Percentiles rank a stretch among this genome's conserved stretches.
Conservation (phyloP, 2,329 filamentous ascomycete genomes). For the Clonostachys rhizophaga region DNA sequence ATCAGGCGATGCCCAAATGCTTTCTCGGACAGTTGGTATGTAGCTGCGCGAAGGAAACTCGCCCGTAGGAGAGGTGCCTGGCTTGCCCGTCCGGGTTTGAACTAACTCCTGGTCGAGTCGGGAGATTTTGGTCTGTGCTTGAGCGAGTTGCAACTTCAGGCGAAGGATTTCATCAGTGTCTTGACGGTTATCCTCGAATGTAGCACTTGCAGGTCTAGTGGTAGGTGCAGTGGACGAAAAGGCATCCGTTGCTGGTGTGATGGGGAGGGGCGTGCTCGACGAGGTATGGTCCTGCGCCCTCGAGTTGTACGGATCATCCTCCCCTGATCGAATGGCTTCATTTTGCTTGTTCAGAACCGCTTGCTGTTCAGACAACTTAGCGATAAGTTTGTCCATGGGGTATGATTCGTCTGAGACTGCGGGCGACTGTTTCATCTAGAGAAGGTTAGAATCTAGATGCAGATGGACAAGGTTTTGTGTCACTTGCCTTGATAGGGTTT, state of each 20-base stretch:
- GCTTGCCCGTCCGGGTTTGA: conserved; percentile 55
- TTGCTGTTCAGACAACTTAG: conserved; percentile 71
- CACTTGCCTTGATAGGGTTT: conserved; percentile 44
- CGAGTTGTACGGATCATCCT: conserved; percentile 27
- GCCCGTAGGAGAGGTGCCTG: conserved; percentile 30
- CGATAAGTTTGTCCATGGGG: conserved; percentile 68
- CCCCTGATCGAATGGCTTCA: conserved; percentile 39
- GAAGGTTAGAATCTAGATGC: background rate
- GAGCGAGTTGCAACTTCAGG: conserved; percentile 66
- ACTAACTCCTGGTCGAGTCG: conserved; percentile 69
- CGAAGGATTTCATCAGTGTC: conserved; percentile 57
- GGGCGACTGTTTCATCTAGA: conserved; percentile 38
- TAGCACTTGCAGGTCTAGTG: conserved; percentile 47
- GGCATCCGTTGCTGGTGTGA: conserved; percentile 56
- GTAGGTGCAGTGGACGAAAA: conserved; percentile 41
- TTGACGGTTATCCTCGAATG: conserved; percentile 28
- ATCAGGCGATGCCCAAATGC: conserved; percentile 47
- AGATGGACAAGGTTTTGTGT: conserved; percentile 5
- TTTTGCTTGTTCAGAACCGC: conserved; percentile 54
- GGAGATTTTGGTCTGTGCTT: conserved; percentile 65
- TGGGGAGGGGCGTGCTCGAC: conserved; percentile 54
- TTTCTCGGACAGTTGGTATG: conserved; percentile 22
- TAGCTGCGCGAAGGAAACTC: conserved; percentile 9
- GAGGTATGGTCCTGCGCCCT: conserved; percentile 39
- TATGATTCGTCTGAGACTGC: conserved; percentile 31